phyloP scores from a whole-genome alignment of 1,139 yeast species.

The Suhomyces yuchorum region DNA sequence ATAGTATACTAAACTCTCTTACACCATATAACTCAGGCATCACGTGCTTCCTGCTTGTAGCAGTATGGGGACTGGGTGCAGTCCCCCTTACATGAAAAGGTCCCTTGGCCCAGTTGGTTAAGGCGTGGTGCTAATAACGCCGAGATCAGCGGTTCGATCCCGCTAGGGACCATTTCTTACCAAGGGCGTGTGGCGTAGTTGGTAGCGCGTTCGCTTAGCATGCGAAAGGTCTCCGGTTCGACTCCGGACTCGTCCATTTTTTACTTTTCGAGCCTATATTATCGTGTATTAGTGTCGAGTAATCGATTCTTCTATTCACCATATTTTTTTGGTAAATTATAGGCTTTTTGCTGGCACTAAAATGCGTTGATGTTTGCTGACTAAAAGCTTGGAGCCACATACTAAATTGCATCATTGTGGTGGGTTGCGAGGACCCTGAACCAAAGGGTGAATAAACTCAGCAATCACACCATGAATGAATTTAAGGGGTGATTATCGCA shows the following conservation, averaged over 20 bases:
- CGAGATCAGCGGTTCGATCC: constrained; percentile 40
- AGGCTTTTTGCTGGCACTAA: no score
- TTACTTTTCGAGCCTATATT: no score
- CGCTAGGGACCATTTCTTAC: constrained; percentile 29
- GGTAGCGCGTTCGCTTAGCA: constrained; percentile 92
- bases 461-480: background rate
- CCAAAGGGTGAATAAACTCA: background rate
- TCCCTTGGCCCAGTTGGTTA: constrained; percentile 42
- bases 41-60: no score
- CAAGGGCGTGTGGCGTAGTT: constrained; percentile 86
- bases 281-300: no score
- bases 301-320: no score
- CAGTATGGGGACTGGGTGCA: no score
- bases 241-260: constrained; percentile 80
- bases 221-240: constrained; percentile 89
- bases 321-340: no score
- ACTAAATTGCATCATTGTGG: background rate
- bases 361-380: no score
- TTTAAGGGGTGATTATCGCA: background rate
- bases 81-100: constrained; percentile 14
- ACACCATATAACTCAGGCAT: no score
- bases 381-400: background rate
- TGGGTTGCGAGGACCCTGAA: background rate
- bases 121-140: constrained; percentile 43
- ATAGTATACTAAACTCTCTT: no score